Percentiles rank a stretch among this genome's conserved stretches.
Conservation (phyloP, 345 rosid species). For the Moringa oleifera region DNA sequence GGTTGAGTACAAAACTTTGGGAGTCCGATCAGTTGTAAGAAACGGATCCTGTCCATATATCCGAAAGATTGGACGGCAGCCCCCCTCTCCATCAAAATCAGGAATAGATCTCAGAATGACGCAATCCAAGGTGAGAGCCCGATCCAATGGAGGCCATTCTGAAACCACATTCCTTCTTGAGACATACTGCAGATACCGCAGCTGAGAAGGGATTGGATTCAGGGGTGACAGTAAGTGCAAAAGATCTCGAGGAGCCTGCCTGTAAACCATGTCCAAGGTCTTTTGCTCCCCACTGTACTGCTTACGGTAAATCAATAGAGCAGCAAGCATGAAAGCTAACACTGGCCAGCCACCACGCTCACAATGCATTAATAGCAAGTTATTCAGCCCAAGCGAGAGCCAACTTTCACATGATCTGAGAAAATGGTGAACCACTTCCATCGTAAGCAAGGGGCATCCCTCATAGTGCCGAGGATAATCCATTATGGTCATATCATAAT, state of each 20-base stretch:
- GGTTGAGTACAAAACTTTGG: slow-evolving; percentile 58
- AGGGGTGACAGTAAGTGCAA: slow-evolving; percentile 66
- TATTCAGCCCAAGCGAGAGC: slow-evolving; percentile 78
- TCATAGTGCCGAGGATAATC: slow-evolving; percentile 95
- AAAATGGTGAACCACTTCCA: slow-evolving; percentile 89
- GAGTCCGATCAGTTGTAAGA: slow-evolving; percentile 46
- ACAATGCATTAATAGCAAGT: slow-evolving; percentile 84
- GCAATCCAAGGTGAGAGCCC: slow-evolving; percentile 88
- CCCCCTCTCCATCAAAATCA: slow-evolving; percentile 63
- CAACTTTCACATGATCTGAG: slow-evolving; percentile 92
- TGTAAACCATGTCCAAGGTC: slow-evolving; percentile 89
- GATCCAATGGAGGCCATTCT: slow-evolving; percentile 92
- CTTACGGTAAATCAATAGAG: slow-evolving; percentile 76
- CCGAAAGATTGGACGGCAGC: slow-evolving; percentile 80
- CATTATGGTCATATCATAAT: slow-evolving; percentile 81
- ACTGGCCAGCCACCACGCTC: slow-evolving; percentile 88
- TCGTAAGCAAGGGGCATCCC: slow-evolving; percentile 76
- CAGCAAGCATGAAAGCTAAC: slow-evolving; percentile 80
- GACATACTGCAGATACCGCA: slow-evolving; percentile 81
- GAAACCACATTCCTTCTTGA: slow-evolving; percentile 82
- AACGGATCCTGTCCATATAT: slow-evolving; percentile 86
- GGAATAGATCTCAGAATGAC: slow-evolving; percentile 75
- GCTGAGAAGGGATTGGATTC: slow-evolving; percentile 86
- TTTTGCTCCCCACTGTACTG: slow-evolving; percentile 78
- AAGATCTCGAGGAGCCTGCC: slow-evolving; percentile 88